Conservation (phyloP, 75 land plant genomes). For the Cryptomeria japonica region DNA sequence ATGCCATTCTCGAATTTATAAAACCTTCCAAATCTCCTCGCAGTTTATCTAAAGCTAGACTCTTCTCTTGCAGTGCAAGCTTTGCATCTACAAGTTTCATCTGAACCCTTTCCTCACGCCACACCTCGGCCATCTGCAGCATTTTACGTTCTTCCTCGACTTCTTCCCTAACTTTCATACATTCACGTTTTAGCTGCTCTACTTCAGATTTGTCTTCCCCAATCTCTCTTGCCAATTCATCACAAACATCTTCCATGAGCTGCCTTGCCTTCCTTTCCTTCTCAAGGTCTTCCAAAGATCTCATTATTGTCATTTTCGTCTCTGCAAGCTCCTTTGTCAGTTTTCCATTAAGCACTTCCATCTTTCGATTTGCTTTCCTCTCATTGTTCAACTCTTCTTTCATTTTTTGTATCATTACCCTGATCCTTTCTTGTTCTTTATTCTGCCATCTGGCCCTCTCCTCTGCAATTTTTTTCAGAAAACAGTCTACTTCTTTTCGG, state of each 20-base stretch:
- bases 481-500: constrained; percentile 71
- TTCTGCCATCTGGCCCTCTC: constrained; percentile 70
- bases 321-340: constrained; percentile 80
- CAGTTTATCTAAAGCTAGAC: constrained; percentile 63
- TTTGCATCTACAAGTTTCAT: constrained; percentile 93
- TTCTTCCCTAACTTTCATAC: constrained; percentile 76
- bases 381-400: constrained; percentile 63
- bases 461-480: constrained; percentile 73
- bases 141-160: constrained; percentile 93
- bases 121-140: constrained; percentile 99
- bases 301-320: constrained; percentile 63
- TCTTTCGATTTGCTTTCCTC: constrained; percentile 56
- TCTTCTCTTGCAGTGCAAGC: constrained; percentile 82
- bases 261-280: constrained; percentile 82
- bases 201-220: constrained; percentile 90
- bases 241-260: constrained; percentile 91
- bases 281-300: constrained; percentile 76
- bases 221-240: constrained; percentile 95
- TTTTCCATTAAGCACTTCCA: constrained; percentile 68
- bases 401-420: constrained; percentile 49
- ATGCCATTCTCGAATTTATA: constrained; percentile 24
- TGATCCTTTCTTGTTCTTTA: constrained; percentile 75
- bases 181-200: constrained; percentile 76
- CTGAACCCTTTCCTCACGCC: constrained; percentile 99
- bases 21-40: constrained; percentile 60